These are phyloP conservation scores for Aechmea fasciata DNA, from an alignment of 176 grass and related monocot species.

Conservation along the genomic window DNA sequence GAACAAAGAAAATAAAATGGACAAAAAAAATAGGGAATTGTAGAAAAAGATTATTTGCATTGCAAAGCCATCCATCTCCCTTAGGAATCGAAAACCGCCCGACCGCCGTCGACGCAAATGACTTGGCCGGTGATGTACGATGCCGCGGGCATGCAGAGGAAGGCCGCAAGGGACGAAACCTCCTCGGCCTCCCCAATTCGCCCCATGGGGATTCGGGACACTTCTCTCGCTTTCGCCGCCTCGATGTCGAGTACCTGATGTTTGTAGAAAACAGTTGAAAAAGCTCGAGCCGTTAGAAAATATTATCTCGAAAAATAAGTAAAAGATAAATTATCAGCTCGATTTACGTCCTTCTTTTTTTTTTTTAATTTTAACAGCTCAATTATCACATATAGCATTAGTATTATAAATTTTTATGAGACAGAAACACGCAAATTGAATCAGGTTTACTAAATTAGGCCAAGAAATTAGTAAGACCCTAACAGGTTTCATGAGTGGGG, in stretches of 20 bases:
- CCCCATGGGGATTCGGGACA: slow-evolving; percentile 12
- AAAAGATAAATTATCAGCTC: too few species aligned
- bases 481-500: slow-evolving; percentile 24
- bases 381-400: too few species aligned
- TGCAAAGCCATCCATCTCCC: too few species aligned
- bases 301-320: background rate
- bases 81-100: too few species aligned
- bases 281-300: background rate
- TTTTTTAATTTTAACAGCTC: too few species aligned
- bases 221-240: slow-evolving; percentile 10
- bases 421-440: too few species aligned
- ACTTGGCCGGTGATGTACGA: slow-evolving; percentile 20
- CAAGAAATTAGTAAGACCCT: slow-evolving; percentile 1
- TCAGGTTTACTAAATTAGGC: background rate
- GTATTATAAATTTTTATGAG: too few species aligned
- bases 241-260: slow-evolving; percentile 12
- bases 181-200: slow-evolving; percentile 17
- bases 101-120: too few species aligned
- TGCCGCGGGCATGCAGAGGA: slow-evolving; percentile 23
- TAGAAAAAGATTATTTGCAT: too few species aligned
- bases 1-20: too few species aligned
- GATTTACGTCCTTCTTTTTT: too few species aligned
- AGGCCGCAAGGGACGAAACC: slow-evolving; percentile 10
- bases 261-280: background rate
- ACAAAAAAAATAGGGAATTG: too few species aligned